phyloP scores from a whole-genome alignment of 805 yeast species.

The Phaffomyces thermotolerans region DNA sequence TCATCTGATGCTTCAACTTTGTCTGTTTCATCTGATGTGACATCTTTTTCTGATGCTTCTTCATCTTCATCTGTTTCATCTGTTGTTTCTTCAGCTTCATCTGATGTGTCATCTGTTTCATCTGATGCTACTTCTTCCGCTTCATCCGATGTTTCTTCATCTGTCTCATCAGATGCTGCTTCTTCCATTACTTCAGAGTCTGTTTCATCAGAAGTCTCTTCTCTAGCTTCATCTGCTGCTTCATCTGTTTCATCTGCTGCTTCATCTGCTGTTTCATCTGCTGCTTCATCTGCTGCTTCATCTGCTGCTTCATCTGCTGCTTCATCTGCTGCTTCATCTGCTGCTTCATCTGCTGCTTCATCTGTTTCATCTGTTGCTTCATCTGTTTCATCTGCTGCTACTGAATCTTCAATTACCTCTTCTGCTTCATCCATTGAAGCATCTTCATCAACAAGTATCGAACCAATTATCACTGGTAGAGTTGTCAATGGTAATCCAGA shows the following conservation, averaged over 20 bases:
- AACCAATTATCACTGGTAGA: neutral
- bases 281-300: neutral
- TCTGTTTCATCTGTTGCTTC: neutral
- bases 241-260: neutral
- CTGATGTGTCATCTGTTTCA: neutral
- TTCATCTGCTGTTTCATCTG: neutral
- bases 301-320: neutral
- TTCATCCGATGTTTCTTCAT: neutral
- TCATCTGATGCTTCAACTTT: neutral
- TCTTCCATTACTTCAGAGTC: neutral
- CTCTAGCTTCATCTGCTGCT: neutral
- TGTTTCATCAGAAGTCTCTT: neutral
- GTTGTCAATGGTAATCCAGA: neutral
- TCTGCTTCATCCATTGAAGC: neutral
- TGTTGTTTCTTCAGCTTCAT: neutral
- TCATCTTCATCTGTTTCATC: neutral
- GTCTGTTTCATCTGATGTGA: neutral
- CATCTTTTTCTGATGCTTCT: neutral
- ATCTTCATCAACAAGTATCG: neutral
- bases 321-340: neutral
- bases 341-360: neutral
- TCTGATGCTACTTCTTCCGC: neutral
- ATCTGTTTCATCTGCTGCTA: neutral
- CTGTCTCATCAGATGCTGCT: neutral
- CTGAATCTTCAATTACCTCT: neutral